Conservation (phyloP, 306 rosid genomes). For the Citrullus amarus region DNA sequence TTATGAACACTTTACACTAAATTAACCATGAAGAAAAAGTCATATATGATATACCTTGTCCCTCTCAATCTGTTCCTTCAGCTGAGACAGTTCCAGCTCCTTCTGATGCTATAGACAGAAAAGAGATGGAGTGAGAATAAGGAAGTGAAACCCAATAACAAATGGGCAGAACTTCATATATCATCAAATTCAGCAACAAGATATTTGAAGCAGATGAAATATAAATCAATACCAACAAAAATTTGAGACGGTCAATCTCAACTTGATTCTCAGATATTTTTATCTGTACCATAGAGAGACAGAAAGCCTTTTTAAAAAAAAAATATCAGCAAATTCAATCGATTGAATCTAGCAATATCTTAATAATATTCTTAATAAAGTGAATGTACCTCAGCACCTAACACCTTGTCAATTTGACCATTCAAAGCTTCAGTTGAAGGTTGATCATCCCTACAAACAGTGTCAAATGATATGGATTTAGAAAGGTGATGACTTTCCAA, state of each 20-base stretch:
- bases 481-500: neutral
- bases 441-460: constrained; percentile 36
- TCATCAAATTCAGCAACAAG: neutral
- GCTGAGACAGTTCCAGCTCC: constrained; percentile 63
- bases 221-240: constrained; percentile 59
- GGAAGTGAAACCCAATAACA: constrained; percentile 6
- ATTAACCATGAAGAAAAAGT: constrained; percentile 12
- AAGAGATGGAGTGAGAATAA: neutral
- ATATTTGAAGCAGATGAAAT: neutral
- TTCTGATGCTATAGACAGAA: constrained; percentile 52
- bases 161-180: neutral
- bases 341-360: neutral
- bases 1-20: constrained; percentile 2
- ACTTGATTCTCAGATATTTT: constrained; percentile 32
- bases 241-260: constrained; percentile 59
- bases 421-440: constrained; percentile 27
- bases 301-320: constrained; percentile 2
- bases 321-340: constrained; percentile 10
- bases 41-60: constrained; percentile 60
- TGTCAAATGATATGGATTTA: constrained; percentile 7
- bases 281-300: constrained; percentile 33
- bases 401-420: constrained; percentile 22
- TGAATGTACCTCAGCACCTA: constrained; percentile 41
- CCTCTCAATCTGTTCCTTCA: constrained; percentile 72
- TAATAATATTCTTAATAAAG: neutral